Evolutionary conservation across 805 yeast species (phyloP).

Genomic region (Candida khao-thaluensis): DNA sequence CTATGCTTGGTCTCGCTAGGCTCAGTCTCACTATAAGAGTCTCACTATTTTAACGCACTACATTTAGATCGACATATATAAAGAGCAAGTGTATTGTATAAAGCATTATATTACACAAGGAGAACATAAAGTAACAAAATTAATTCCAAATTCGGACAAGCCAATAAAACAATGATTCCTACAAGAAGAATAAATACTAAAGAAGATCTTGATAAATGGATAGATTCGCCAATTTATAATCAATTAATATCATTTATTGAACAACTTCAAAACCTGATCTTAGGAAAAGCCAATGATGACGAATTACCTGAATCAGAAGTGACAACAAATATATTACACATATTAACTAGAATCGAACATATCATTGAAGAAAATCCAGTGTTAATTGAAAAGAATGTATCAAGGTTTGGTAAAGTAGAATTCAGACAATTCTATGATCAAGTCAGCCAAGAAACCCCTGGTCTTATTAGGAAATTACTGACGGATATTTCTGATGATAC

Average conservation of each 20-base stretch:
- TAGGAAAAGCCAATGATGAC: conserved; percentile 57
- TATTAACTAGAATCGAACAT: conserved; percentile 44
- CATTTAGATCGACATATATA: too few relatives aligned
- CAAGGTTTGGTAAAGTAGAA: conserved; percentile 90
- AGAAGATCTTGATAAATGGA: conserved; percentile 65
- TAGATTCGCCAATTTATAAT: conserved; percentile 46
- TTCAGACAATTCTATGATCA: conserved; percentile 81
- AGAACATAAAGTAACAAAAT: too few relatives aligned
- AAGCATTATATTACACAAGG: too few relatives aligned
- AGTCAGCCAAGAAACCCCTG: conserved; percentile 26
- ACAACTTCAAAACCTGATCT: conserved; percentile 60
- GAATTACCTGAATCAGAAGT: conserved; percentile 34
- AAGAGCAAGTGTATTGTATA: too few relatives aligned
- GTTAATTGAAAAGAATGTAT: conserved; percentile 52
- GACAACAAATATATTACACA: conserved; percentile 30
- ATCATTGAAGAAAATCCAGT: conserved; percentile 66
- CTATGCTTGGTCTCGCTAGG: neutral
- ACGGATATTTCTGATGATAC: conserved; percentile 8
- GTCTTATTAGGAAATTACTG: conserved; percentile 18
- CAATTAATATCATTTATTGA: conserved; percentile 55
- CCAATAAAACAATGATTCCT: conserved; percentile 5
- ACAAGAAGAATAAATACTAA: conserved; percentile 46
- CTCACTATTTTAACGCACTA: too few relatives aligned
- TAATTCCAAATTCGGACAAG: neutral
- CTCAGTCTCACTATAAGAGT: neutral